These are phyloP conservation scores for Pseudomonodictys pantanalensis DNA, from an alignment of 495 filamentous ascomycete species.

Conservation along the genomic window DNA sequence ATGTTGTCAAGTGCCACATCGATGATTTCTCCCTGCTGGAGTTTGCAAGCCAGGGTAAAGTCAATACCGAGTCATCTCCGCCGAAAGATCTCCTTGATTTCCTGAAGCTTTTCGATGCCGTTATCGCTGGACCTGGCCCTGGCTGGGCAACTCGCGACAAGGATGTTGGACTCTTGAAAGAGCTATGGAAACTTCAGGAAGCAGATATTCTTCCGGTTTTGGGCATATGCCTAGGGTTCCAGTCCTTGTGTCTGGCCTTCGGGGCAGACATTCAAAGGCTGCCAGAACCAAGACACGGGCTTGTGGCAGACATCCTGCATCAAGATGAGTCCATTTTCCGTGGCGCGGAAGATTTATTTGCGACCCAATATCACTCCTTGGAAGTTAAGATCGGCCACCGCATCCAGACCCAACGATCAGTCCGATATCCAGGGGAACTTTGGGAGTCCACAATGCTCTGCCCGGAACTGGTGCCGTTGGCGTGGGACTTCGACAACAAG, in stretches of 20 bases:
- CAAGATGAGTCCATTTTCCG: conserved; percentile 51
- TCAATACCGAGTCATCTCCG: conserved; percentile 34
- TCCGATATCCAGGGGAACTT: conserved; percentile 36
- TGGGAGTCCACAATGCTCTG: conserved; percentile 27
- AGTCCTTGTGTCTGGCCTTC: conserved; percentile 68
- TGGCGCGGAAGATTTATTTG: conserved; percentile 56
- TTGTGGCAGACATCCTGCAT: conserved; percentile 64
- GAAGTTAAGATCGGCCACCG: conserved; percentile 57
- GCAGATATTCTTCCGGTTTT: conserved; percentile 66
- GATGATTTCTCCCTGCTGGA: conserved; percentile 52
- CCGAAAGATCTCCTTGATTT: conserved; percentile 47
- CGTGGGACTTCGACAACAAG: conserved; percentile 56
- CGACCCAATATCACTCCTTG: conserved; percentile 86
- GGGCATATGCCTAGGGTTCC: conserved; percentile 91
- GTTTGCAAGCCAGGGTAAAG: conserved; percentile 33
- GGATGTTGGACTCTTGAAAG: conserved; percentile 77
- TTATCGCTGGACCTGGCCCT: conserved; percentile 78
- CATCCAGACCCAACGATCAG: conserved; percentile 22
- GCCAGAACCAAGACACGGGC: conserved; percentile 71
- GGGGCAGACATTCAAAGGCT: conserved; percentile 65
- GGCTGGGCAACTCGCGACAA: conserved; percentile 53
- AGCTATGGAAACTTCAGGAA: conserved; percentile 67
- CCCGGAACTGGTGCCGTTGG: conserved; percentile 57
- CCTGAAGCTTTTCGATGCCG: conserved; percentile 55
- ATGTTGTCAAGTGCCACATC: conserved; percentile 70